These are phyloP conservation scores for Arctostaphylos glauca DNA, from an alignment of 148 eudicot species.

Conservation along the genomic window DNA sequence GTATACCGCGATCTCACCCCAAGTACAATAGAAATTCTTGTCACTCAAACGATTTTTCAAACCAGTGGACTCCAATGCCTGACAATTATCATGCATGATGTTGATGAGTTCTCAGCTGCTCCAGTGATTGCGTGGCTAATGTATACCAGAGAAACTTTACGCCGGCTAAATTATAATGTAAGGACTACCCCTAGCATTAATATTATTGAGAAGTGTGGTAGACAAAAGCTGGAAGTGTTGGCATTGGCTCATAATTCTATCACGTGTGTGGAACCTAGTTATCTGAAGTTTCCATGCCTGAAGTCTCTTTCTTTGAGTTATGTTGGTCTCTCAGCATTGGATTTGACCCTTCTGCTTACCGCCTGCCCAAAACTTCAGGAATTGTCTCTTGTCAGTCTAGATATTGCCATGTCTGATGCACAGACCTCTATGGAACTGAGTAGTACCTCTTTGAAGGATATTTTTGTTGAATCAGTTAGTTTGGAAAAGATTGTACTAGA, in stretches of 20 bases:
- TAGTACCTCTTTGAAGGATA: slow-evolving; percentile 62
- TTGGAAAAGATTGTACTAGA: slow-evolving; percentile 82
- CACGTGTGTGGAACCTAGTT: slow-evolving; percentile 75
- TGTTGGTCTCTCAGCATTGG: slow-evolving; percentile 77
- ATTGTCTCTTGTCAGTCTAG: slow-evolving; percentile 54
- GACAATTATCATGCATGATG: slow-evolving; percentile 71
- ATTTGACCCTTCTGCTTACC: slow-evolving; percentile 69
- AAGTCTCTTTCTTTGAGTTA: slow-evolving; percentile 69
- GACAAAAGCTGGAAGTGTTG: slow-evolving; percentile 74
- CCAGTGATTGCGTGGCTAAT: slow-evolving; percentile 93
- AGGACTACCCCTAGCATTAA: slow-evolving; percentile 68
- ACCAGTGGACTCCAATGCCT: slow-evolving; percentile 67
- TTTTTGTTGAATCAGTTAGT: slow-evolving; percentile 74
- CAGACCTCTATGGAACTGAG: slow-evolving; percentile 65
- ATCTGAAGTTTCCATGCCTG: slow-evolving; percentile 73
- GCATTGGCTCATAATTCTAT: slow-evolving; percentile 66
- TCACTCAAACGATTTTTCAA: slow-evolving; percentile 84
- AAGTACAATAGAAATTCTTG: slow-evolving; percentile 61
- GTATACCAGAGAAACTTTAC: slow-evolving; percentile 74
- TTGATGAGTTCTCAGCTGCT: slow-evolving; percentile 84
- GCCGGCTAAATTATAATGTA: slow-evolving; percentile 59
- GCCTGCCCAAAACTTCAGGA: slow-evolving; percentile 74
- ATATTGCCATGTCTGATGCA: slow-evolving; percentile 78
- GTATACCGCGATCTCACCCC: slow-evolving; percentile 52
- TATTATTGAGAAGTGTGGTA: slow-evolving; percentile 77